A percentile compares a stretch with the other conserved stretches of the same genome.
Evolutionary conservation across 202 grass and related monocot genomes (phyloP).

Genomic region (Cymbopogon flexuosus): DNA sequence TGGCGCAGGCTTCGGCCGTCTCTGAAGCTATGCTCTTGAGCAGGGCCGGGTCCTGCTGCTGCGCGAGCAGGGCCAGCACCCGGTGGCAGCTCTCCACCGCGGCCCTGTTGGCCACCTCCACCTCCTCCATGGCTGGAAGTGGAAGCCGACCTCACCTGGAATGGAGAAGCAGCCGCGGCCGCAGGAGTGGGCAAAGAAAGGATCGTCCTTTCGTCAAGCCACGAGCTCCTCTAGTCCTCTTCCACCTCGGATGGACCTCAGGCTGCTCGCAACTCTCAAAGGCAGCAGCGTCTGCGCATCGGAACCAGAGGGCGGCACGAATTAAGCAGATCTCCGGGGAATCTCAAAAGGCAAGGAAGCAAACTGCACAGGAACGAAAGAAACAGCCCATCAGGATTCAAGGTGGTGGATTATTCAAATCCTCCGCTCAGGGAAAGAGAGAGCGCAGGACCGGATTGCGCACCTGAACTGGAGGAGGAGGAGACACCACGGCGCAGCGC

Average conservation of each 20-base stretch:
- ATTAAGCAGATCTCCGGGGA: constrained; percentile 35
- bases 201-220: not conserved
- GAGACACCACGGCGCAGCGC: not conserved
- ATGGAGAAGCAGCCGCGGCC: not conserved
- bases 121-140: constrained; percentile 52
- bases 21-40: constrained; percentile 53
- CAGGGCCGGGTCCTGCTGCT: constrained; percentile 55
- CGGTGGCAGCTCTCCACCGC: constrained; percentile 76
- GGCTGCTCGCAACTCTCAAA: constrained; percentile 20
- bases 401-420: not conserved
- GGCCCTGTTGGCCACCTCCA: constrained; percentile 72
- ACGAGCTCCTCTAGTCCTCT: not conserved
- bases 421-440: not conserved
- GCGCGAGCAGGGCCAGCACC: constrained; percentile 55
- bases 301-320: not conserved
- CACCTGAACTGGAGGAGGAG: not conserved
- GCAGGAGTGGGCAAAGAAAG: not conserved
- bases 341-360: not conserved
- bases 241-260: constrained; percentile 23
- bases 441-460: not conserved
- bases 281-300: constrained; percentile 39
- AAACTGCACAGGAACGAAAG: not conserved
- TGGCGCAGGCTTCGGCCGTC: constrained; percentile 59
- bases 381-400: not conserved
- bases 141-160: not conserved